Base-by-base conservation (phyloP, 768 basidiomycete genomes). In the Tricholoma furcatifolium region DNA sequence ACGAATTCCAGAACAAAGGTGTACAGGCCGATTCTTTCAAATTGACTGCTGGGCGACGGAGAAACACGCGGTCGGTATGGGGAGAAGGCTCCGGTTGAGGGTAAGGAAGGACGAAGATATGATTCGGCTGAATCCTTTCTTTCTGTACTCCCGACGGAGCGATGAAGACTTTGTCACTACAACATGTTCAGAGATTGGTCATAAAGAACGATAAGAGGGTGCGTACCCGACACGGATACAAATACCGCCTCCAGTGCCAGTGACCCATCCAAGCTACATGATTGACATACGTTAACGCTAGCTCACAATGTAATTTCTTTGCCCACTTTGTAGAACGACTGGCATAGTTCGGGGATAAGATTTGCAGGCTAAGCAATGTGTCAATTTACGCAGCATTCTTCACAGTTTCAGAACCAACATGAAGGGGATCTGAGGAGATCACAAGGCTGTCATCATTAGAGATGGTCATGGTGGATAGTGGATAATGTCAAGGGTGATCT, bases 61-160 rank as follows among this genome's bases (percentile, higher is more conserved):
- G 80, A 67, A 93, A 92, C 49, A 85, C 74, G 47, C 91, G 80
- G 63, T 89, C 85, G 9, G 82, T 75, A 57, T 85, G 79, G 1
- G 82, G 84, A 34, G 83, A 79, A 2, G 82, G 75, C 4, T 74
- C 67, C 1, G 76, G 66, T 64, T 87, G 86, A 0, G 88, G 87
- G 62, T 82, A 93, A 0, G 91, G 88, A 23, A 94, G 75, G 6
- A 94, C 92, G 58, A 94, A 95, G 45, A 95, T 92, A 67, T 95
- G 85, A n/a, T 71, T 73, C 0, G 91, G 84, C 56, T 81, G 72
- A 57, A 94, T 94, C 12, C 91, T 81, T 59, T 94, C 93, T 62
- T 95, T 95, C 66, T 95, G 93, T 2, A 94, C 92, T 2, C 91
- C 91, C 1, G 90, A 92, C 0, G 92, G 91, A 6, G 91, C 90